Conservation (phyloP, 1,284 basidiomycete species). For the Xanthoconium separans region DNA sequence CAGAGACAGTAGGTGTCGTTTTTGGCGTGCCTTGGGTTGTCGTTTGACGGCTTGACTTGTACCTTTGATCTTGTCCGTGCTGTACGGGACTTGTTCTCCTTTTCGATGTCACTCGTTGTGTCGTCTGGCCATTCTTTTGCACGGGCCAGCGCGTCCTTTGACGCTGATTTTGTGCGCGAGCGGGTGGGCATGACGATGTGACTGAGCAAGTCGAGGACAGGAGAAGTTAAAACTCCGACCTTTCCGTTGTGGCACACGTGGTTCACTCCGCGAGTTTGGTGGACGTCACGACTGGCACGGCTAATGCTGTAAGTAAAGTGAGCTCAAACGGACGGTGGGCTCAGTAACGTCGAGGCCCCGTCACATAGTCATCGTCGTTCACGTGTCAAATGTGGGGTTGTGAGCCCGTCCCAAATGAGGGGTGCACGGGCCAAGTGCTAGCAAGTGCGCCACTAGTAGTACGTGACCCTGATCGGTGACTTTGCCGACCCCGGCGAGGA, state of each 20-base stretch:
- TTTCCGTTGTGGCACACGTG: slow-evolving; percentile 27
- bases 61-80: slow-evolving; percentile 24
- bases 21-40: slow-evolving; percentile 8
- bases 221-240: slow-evolving; percentile 32
- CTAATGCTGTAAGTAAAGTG: too few relatives aligned
- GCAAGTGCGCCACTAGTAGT: slow-evolving; percentile 13
- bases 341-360: too few relatives aligned
- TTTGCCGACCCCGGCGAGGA: background rate
- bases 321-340: too few relatives aligned
- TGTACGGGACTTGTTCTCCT: slow-evolving; percentile 27
- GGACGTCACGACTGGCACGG: too few relatives aligned
- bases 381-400: slow-evolving; percentile 10
- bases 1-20: slow-evolving; percentile 53
- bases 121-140: slow-evolving; percentile 22
- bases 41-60: slow-evolving; percentile 15
- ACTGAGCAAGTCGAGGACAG: slow-evolving; percentile 25
- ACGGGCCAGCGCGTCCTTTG: slow-evolving; percentile 12
- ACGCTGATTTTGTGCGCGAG: slow-evolving; percentile 36
- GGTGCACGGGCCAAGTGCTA: slow-evolving; percentile 3
- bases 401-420: slow-evolving; percentile 16
- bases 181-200: slow-evolving; percentile 46
- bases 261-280: background rate
- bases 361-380: background rate
- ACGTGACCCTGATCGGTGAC: background rate
- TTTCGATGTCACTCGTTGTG: slow-evolving; percentile 29